Conservation (phyloP, 257 asterid genomes). For the Nicotiana undulata region DNA sequence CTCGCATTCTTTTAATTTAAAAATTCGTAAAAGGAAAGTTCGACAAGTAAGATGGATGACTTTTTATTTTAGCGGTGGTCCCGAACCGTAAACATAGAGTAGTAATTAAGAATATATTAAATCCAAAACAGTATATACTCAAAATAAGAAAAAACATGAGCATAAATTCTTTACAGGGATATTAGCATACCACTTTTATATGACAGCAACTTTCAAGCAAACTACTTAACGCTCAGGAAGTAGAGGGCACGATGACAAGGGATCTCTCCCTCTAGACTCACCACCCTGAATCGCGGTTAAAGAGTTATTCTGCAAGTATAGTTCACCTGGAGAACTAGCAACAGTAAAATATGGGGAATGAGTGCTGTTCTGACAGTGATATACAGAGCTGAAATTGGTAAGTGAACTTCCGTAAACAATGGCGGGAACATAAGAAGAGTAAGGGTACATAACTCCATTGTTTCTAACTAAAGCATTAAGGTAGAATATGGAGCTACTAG, state of each 20-base stretch:
- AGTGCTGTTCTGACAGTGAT: neutral
- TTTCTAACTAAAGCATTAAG: neutral
- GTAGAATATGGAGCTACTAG: neutral
- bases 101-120: neutral
- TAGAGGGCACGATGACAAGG: neutral
- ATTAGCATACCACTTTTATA: neutral
- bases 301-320: neutral
- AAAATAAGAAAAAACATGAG: neutral
- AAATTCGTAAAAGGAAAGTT: neutral
- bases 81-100: neutral
- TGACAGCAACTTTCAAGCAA: neutral
- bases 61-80: neutral
- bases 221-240: neutral
- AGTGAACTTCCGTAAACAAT: neutral
- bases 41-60: neutral
- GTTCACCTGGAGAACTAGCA: neutral
- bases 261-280: neutral
- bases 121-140: neutral
- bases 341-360: neutral
- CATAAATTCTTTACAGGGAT: no score
- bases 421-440: neutral
- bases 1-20: neutral
- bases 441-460: constrained; percentile 1
- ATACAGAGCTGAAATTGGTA: neutral
- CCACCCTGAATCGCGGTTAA: neutral